These are phyloP conservation scores for Gnaphalium uliginosum DNA, from an alignment of 129 eudicot species.

Conservation along the genomic window DNA sequence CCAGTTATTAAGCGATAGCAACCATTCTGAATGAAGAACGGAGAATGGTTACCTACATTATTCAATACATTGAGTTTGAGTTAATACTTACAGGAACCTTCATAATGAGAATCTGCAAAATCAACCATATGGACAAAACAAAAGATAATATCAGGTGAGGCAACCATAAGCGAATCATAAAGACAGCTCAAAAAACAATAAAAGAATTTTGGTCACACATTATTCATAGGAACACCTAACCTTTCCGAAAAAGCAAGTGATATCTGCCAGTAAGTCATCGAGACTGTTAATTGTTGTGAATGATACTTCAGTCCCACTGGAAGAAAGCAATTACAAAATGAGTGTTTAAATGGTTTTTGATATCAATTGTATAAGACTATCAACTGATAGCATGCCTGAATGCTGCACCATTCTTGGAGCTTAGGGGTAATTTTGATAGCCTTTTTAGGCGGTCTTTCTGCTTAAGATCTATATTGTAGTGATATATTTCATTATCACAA, in stretches of 20 bases:
- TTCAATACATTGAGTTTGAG: constrained; percentile 20
- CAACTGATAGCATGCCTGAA: constrained; percentile 57
- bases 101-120: constrained; percentile 66
- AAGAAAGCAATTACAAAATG: constrained; percentile 20
- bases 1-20: constrained; percentile 5
- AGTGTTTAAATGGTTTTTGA: neutral
- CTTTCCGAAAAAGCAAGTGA: constrained; percentile 56
- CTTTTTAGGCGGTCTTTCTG: constrained; percentile 49
- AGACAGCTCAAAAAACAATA: constrained; percentile 3
- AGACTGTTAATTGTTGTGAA: constrained; percentile 42
- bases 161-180: constrained; percentile 7
- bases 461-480: constrained; percentile 58
- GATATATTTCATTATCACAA: constrained; percentile 59
- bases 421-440: constrained; percentile 50
- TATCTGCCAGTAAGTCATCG: constrained; percentile 43
- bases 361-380: neutral
- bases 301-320: constrained; percentile 92
- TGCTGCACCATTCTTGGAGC: constrained; percentile 66
- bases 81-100: constrained; percentile 66
- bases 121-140: constrained; percentile 21
- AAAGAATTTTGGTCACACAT: neutral
- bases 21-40: neutral
- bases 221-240: constrained; percentile 37
- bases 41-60: neutral
- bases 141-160: constrained; percentile 21